These are phyloP conservation scores for Actinidia arguta DNA, from an alignment of 179 eudicot genomes.

Conservation along the genomic window DNA sequence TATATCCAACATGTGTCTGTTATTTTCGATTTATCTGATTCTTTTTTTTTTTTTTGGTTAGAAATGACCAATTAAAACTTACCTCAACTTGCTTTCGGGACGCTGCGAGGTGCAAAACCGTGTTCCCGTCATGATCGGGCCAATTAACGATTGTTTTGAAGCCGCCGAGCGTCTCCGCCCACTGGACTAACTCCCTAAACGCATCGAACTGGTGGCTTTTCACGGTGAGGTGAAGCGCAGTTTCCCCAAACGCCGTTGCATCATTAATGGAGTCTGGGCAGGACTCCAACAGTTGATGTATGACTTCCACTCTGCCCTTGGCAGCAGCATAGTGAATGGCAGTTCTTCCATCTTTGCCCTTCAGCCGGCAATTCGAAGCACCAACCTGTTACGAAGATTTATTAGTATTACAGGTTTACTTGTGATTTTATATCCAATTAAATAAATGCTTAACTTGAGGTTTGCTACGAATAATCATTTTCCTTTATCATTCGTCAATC, in stretches of 20 bases:
- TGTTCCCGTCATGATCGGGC: not conserved
- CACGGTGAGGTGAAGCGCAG: not conserved
- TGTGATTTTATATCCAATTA: too few relatives aligned
- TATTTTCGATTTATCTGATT: too few relatives aligned
- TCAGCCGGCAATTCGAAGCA: not conserved
- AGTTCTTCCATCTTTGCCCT: not conserved
- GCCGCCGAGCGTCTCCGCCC: not conserved
- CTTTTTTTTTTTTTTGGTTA: too few relatives aligned
- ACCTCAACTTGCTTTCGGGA: not conserved
- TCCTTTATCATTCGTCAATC: too few relatives aligned
- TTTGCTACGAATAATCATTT: too few relatives aligned
- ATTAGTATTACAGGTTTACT: too few relatives aligned
- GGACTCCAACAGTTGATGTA: not conserved
- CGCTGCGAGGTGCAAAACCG: not conserved
- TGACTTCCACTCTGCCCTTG: constrained; percentile 1
- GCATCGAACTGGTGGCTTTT: not conserved
- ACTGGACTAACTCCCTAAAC: not conserved
- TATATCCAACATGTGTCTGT: too few relatives aligned
- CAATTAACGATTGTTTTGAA: not conserved
- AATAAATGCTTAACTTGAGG: too few relatives aligned
- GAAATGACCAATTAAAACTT: too few relatives aligned
- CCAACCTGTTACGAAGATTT: too few relatives aligned
- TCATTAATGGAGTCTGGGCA: not conserved
- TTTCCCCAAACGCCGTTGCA: not conserved
- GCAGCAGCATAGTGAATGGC: constrained; percentile 8